A percentile compares a stretch with the other conserved stretches of the same genome.
These are phyloP conservation scores for Suillus subluteus DNA, from an alignment of 768 basidiomycete species.

Conservation along the genomic window DNA sequence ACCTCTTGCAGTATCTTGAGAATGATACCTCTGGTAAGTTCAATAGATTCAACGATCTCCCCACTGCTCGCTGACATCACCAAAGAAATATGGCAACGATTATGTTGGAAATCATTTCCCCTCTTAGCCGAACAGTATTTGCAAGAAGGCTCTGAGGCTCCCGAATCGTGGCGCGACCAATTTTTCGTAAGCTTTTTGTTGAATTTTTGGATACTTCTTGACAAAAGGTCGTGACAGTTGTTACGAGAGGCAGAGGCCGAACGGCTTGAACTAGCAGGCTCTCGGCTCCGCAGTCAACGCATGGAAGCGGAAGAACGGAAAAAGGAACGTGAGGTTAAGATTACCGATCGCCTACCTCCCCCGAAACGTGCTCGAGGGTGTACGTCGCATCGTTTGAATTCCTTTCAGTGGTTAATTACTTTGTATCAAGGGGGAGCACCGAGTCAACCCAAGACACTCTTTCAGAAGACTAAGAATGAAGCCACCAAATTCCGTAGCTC, in stretches of 20 bases:
- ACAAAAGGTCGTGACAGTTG: conserved; percentile 40
- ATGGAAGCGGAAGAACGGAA: conserved; percentile 74
- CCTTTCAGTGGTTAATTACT: conserved; percentile 13
- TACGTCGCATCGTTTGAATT: conserved; percentile 3
- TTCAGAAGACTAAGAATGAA: conserved; percentile 77
- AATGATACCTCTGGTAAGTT: conserved; percentile 57
- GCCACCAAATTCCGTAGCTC: conserved; percentile 69
- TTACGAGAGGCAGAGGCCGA: conserved; percentile 62
- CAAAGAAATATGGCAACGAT: conserved; percentile 66
- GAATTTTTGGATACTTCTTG: conserved; percentile 9
- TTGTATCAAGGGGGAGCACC: conserved; percentile 39
- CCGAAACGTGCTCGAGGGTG: conserved; percentile 57
- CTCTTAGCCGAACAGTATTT: conserved; percentile 53
- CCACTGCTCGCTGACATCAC: conserved; percentile 10
- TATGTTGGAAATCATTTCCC: conserved; percentile 66
- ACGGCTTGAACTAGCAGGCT: conserved; percentile 64
- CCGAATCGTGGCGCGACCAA: conserved; percentile 68
- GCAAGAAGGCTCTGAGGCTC: conserved; percentile 44
- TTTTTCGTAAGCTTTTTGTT: conserved; percentile 57
- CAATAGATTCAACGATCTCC: not conserved
- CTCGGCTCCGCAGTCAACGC: conserved; percentile 65
- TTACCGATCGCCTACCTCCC: conserved; percentile 71
- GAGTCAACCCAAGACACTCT: conserved; percentile 64
- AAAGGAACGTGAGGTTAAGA: conserved; percentile 75
- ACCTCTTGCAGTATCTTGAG: conserved; percentile 49